Evolutionary conservation across 1,284 basidiomycete species (phyloP).

Genomic region (Cryptococcus neoformans): DNA sequence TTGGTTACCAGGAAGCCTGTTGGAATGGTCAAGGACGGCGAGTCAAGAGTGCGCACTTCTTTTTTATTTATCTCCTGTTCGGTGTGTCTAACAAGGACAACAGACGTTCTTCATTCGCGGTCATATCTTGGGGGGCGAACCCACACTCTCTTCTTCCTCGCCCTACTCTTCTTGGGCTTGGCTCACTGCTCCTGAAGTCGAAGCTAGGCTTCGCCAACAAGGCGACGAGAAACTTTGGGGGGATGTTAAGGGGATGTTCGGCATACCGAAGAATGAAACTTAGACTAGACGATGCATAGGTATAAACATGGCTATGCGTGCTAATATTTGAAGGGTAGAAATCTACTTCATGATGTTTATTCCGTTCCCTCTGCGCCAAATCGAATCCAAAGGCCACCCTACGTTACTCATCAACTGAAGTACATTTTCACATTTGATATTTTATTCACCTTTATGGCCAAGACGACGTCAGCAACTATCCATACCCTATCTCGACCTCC

Average conservation of each 20-base stretch:
- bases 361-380: not conserved
- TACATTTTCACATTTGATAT: not conserved
- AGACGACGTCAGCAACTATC: slow-evolving; percentile 31
- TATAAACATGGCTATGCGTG: not conserved
- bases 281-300: not conserved
- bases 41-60: slow-evolving; percentile 32
- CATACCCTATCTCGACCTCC: slow-evolving; percentile 31
- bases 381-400: slow-evolving; percentile 22
- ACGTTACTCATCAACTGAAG: not conserved
- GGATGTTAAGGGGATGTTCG: slow-evolving; percentile 41
- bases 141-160: slow-evolving; percentile 26
- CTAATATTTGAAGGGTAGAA: too few relatives aligned
- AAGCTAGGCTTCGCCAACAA: slow-evolving; percentile 32
- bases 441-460: slow-evolving; percentile 36
- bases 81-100: not conserved
- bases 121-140: slow-evolving; percentile 47
- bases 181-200: slow-evolving; percentile 38
- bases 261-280: slow-evolving; percentile 12
- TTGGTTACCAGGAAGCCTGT: slow-evolving; percentile 48
- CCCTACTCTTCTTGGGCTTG: slow-evolving; percentile 34
- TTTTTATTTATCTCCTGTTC: not conserved
- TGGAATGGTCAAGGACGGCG: slow-evolving; percentile 34
- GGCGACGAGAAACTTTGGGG: slow-evolving; percentile 40
- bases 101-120: slow-evolving; percentile 49
- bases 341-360: not conserved